Evolutionary conservation across 2,329 filamentous ascomycete species (phyloP).

Genomic region (Fusarium gaditjirri): DNA sequence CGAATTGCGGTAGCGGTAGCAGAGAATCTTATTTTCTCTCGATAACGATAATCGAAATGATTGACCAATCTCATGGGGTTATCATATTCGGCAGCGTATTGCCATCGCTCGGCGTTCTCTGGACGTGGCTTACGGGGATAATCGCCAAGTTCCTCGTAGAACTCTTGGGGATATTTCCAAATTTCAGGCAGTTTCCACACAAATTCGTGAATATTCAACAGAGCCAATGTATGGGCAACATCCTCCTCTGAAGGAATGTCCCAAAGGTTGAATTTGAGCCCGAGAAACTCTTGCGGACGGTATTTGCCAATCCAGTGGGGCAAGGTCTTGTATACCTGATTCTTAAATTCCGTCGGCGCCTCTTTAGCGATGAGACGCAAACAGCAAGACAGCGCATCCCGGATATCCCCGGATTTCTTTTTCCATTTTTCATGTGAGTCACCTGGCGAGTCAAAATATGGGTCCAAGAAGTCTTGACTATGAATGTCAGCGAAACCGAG

Average conservation of each 20-base stretch:
- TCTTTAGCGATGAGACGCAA: background rate
- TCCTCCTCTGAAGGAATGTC: background rate
- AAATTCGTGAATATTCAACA: background rate
- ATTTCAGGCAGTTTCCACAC: background rate
- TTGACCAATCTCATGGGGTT: background rate
- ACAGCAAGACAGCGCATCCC: background rate
- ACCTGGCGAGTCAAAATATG: fast-evolving
- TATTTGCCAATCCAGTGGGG: background rate
- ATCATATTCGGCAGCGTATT: background rate
- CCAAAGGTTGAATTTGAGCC: background rate
- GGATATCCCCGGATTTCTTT: background rate
- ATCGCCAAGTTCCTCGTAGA: background rate
- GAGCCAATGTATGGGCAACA: fast-evolving
- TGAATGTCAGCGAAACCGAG: fast-evolving
- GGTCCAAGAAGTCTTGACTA: background rate
- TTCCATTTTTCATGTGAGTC: background rate
- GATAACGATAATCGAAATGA: background rate
- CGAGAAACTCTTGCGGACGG: background rate
- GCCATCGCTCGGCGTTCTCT: background rate
- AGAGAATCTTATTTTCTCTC: conserved; percentile 8
- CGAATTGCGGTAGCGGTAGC: conserved; percentile 21
- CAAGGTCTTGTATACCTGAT: background rate
- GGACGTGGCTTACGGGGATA: fast-evolving
- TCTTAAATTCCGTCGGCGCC: background rate
- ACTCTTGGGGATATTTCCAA: fast-evolving